Base-by-base conservation (phyloP, 2,329 filamentous ascomycete species). In the Cordyceps javanica region DNA sequence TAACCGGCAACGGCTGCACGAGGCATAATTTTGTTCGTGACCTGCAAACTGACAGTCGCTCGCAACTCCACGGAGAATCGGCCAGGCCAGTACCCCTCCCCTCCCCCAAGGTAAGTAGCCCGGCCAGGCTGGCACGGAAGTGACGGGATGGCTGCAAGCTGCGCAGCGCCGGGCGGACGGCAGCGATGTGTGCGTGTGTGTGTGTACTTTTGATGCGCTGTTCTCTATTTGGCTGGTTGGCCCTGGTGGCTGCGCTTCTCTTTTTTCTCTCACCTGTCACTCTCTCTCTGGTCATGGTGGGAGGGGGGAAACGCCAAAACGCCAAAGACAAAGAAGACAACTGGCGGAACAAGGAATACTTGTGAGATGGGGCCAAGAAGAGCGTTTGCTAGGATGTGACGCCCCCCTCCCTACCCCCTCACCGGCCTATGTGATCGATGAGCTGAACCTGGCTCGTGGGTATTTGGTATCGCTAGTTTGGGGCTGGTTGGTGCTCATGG, bases 1-100 rank as follows among this genome's bases (percentile, higher is more conserved):
- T 56, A 56, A 49, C 45, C 54, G 54, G 54, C 54, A 56, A 21
- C 54, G 54, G 54, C 54, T 56, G 54, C 30, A 48, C 45, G 11
- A 48, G 23, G 16, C 19, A 38, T 23, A 51, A 39, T 28, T 38
- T 30, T 26, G n/a, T 28, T n/a, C 9, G 42, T n/a, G 30, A 5
- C n/a, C n/a, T 19, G 16, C 8, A 28, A 48, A 21, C n/a, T n/a
- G n/a, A n/a, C n/a, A n/a, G n/a, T 42, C 21, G 10, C 21, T 14
- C 13, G 14, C 30, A 48, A n/a, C 26, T 30, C 46, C 46, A 50
- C 46, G 30, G 48, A 38, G 23, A 46, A 46, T 32, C 30, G 30
- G 13, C n/a, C 25, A 44, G 5, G 28, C 28, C 45, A n/a, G n/a
- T n/a, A n/a, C n/a, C n/a, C n/a, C n/a, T n/a, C n/a, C n/a, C n/a